phyloP scores from a whole-genome alignment of 305 asterid genomes.

The Stenogyne calaminthoides region DNA sequence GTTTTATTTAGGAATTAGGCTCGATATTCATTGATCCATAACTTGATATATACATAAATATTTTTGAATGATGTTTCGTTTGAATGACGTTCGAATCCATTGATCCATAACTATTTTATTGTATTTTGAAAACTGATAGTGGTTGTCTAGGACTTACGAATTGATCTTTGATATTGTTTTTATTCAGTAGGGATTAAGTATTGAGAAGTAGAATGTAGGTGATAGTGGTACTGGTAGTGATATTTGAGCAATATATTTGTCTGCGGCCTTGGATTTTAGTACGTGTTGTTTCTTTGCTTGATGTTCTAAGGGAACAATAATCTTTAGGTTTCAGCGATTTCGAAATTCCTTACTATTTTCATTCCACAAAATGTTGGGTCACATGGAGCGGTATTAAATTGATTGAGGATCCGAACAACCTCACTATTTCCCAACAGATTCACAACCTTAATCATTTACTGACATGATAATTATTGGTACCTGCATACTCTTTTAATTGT shows the following conservation, averaged over 20 bases:
- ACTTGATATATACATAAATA: too few species aligned
- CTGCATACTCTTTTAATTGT: neutral
- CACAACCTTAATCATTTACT: constrained; percentile 65
- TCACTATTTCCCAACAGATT: constrained; percentile 46
- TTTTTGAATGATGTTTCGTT: too few species aligned
- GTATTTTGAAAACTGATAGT: constrained; percentile 7
- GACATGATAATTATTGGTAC: constrained; percentile 63
- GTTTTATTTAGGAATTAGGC: constrained; percentile 13
- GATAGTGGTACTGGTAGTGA: neutral
- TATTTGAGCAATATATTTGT: neutral
- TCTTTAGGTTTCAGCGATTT: neutral
- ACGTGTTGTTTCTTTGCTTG: constrained; percentile 5
- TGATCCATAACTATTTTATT: neutral
- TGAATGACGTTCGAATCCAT: too few species aligned
- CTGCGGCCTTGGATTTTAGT: neutral
- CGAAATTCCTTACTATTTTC: neutral
- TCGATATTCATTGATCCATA: neutral
- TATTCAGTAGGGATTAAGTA: neutral
- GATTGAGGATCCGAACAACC: neutral
- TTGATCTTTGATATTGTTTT: neutral
- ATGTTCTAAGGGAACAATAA: neutral
- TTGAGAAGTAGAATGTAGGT: neutral
- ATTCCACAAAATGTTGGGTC: constrained; percentile 1
- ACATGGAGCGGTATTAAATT: too few species aligned
- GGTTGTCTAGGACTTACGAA: neutral